These are phyloP conservation scores for Komagataella mondaviorum DNA, from an alignment of 805 yeast genomes.

Conservation along the genomic window DNA sequence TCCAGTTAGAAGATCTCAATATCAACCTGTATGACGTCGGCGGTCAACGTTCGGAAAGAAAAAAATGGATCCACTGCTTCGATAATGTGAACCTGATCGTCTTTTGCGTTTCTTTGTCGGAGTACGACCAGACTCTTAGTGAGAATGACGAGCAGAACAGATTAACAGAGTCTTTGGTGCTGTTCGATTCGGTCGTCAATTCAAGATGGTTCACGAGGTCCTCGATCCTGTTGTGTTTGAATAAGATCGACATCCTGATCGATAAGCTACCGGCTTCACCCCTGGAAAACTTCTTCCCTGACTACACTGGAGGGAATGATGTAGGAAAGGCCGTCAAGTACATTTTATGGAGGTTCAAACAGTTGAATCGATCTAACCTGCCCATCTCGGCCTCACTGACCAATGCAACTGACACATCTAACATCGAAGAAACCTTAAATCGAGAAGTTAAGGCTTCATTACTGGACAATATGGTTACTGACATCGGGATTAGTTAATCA, in stretches of 20 bases:
- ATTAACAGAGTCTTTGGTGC: conserved; percentile 66
- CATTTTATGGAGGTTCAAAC: conserved; percentile 81
- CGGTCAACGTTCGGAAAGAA: conserved; percentile 91
- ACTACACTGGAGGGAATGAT: conserved; percentile 82
- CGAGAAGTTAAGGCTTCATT: conserved; percentile 66
- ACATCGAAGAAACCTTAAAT: conserved; percentile 74
- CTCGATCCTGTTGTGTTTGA: conserved; percentile 73
- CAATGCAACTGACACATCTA: conserved; percentile 88
- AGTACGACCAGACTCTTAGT: conserved; percentile 75
- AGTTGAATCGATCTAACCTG: conserved; percentile 69
- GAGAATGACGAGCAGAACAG: conserved; percentile 71
- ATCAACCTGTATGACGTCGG: conserved; percentile 77
- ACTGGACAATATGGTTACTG: conserved; percentile 45
- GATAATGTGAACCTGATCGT: conserved; percentile 84
- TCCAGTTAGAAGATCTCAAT: conserved; percentile 57
- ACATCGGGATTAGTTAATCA: conserved; percentile 27
- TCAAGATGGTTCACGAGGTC: conserved; percentile 88
- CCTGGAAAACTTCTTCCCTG: conserved; percentile 73
- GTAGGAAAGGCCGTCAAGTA: conserved; percentile 86
- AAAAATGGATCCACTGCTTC: conserved; percentile 95
- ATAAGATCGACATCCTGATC: conserved; percentile 83
- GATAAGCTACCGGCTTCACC: conserved; percentile 77
- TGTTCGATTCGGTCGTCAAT: conserved; percentile 84
- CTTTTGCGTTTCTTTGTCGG: conserved; percentile 84
- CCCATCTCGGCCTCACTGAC: conserved; percentile 85